Evolutionary conservation across 1,284 basidiomycete species (phyloP), one percentile per base, ranked within the genome.

Genomic region (Puccinia polysora): DNA sequence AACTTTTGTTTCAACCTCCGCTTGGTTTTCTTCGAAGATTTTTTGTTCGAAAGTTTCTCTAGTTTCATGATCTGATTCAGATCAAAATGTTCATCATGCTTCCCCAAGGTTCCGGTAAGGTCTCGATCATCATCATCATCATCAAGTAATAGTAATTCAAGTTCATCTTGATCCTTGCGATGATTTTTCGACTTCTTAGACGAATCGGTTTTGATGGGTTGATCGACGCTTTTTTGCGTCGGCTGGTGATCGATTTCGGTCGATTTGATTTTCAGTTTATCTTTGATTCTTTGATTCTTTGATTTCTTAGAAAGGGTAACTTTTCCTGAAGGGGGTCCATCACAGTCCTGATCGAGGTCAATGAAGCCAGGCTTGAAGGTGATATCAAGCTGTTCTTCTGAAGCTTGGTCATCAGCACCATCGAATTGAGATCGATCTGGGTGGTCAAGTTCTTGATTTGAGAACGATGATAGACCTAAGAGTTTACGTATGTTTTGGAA

Each of bases 51-150:
- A 15, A 50, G 43, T 47, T 89, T 91, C 81, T 97, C 95, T 0
- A 88, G 86, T 78, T 89, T 90, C 65, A 97, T 80, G 40, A 97
- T 86, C 43, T 92, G 87, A 78, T 90, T 89, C 85, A 97, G 88
- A 77, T 91, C 87, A 80, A 98, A 98, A 80, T 98, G 93, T 1
- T 30, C n/a, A 55, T 55, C 4, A n/a, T n/a, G n/a, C n/a, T n/a
- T n/a, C n/a, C n/a, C n/a, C n/a, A n/a, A n/a, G n/a, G n/a, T n/a
- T n/a, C n/a, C 74, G 12, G 52, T n/a, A n/a, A n/a, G n/a, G n/a
- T n/a, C n/a, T n/a, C n/a, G 60, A 49, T 78, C 78, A 60, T 76
- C 75, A 20, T 73, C 76, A 50, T 74, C 73, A 50, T 75, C 76
- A 28, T 49, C 63, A 30, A 74, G 77, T 30, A 77, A 75, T 55